These are phyloP conservation scores for Reutealis trisperma DNA, from an alignment of 345 rosid genomes.

Conservation along the genomic window DNA sequence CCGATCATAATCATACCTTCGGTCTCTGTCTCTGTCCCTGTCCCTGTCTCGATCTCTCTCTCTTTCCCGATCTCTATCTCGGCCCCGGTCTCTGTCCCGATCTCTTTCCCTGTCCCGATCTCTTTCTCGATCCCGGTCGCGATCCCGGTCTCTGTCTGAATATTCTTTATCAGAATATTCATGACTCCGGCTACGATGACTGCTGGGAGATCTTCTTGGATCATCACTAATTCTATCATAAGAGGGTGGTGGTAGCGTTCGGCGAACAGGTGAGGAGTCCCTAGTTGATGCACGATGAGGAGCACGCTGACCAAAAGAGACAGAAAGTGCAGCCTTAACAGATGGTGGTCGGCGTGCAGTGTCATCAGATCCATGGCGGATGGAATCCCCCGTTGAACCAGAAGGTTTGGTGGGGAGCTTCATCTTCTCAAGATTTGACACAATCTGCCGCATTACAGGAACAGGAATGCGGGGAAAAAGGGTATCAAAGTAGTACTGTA, in stretches of 20 bases:
- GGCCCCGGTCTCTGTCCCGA: constrained; percentile 11
- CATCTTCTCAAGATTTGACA: constrained; percentile 85
- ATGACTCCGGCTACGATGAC: constrained; percentile 62
- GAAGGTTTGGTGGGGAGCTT: constrained; percentile 75
- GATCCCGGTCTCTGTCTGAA: constrained; percentile 45
- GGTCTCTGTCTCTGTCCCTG: constrained; percentile 31
- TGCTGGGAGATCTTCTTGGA: constrained; percentile 58
- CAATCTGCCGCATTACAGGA: constrained; percentile 84
- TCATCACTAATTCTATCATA: constrained; percentile 59
- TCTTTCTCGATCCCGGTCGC: constrained; percentile 37
- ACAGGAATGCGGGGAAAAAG: constrained; percentile 97
- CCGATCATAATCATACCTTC: constrained; percentile 23
- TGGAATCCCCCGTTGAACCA: constrained; percentile 80
- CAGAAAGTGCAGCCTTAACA: constrained; percentile 98
- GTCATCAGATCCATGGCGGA: constrained; percentile 84
- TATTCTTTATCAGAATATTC: constrained; percentile 66
- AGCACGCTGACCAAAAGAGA: constrained; percentile 99
- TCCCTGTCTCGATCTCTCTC: constrained; percentile 33
- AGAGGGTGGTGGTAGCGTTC: constrained; percentile 62
- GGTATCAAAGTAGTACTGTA: constrained; percentile 96
- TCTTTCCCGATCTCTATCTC: constrained; percentile 22
- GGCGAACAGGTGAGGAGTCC: constrained; percentile 95
- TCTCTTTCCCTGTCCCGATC: constrained; percentile 23
- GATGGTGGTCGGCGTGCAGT: constrained; percentile 98
- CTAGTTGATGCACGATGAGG: constrained; percentile 99